Conservation (phyloP, 75 land plant genomes). For the Pseudotsuga menziesii region DNA sequence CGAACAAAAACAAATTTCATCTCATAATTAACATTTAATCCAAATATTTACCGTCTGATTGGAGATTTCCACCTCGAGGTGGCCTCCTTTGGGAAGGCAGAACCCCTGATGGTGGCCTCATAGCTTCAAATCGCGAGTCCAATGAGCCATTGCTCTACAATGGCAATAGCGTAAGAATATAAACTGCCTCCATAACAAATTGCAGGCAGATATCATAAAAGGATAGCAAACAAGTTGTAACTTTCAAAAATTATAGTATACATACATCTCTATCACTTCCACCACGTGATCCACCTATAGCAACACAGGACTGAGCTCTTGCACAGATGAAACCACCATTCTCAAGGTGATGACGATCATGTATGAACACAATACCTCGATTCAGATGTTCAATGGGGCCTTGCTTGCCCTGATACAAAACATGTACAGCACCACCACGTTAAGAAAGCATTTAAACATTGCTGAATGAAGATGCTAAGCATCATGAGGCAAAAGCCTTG, state of each 20-base stretch:
- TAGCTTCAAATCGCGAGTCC: constrained; percentile 26
- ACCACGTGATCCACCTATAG: too few species aligned
- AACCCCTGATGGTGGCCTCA: constrained; percentile 37
- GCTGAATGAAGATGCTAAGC: background rate
- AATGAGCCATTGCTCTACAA: constrained; percentile 22
- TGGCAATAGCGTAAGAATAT: background rate
- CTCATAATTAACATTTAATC: background rate
- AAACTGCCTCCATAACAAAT: background rate
- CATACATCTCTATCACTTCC: constrained; percentile 17
- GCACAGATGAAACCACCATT: constrained; percentile 70
- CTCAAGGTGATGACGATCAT: constrained; percentile 74
- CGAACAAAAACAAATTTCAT: background rate
- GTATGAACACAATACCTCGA: constrained; percentile 62
- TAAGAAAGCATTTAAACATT: background rate
- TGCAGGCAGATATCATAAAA: background rate
- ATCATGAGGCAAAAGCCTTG: background rate
- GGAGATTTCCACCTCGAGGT: constrained; percentile 27
- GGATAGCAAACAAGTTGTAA: background rate
- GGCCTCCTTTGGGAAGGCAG: constrained; percentile 50
- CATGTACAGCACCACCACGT: background rate
- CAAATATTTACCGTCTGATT: constrained; percentile 26
- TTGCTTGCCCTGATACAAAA: constrained; percentile 57
- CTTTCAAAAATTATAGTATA: background rate
- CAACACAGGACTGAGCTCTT: constrained; percentile 41
- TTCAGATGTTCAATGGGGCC: constrained; percentile 80